Evolutionary conservation across 148 eudicot genomes (phyloP).

Genomic region (Hydrangea macrophylla): DNA sequence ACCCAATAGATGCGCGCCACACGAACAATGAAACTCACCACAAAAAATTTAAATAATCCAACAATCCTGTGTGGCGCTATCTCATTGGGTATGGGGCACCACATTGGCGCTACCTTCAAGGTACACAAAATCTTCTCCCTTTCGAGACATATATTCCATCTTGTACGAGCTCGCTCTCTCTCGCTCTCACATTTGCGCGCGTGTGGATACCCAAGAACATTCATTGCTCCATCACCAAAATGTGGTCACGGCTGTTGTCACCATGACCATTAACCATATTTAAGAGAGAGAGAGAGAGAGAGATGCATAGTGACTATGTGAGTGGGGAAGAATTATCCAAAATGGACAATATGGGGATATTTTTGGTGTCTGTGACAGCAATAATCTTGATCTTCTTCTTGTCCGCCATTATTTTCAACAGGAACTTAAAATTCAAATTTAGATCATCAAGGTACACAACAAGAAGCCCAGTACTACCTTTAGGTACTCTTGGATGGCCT

Average conservation of each 20-base stretch:
- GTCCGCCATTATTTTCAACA: not conserved
- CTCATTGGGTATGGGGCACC: too few species aligned
- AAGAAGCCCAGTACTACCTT: slow-evolving; percentile 32
- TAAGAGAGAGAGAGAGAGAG: too few species aligned
- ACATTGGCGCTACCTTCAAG: too few species aligned
- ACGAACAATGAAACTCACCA: too few species aligned
- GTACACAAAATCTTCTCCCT: too few species aligned
- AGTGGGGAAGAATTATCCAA: not conserved
- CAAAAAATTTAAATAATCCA: too few species aligned
- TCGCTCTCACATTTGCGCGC: not conserved
- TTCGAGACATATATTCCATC: too few species aligned
- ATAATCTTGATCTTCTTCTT: slow-evolving; percentile 5
- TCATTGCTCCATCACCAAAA: not conserved
- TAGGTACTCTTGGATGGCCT: slow-evolving; percentile 82
- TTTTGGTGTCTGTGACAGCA: slow-evolving; percentile 7
- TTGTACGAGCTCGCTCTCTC: slow-evolving; percentile 6
- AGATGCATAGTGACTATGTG: not conserved
- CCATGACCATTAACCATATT: not conserved
- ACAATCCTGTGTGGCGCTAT: too few species aligned
- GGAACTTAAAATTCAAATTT: not conserved
- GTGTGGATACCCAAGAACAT: slow-evolving; percentile 1
- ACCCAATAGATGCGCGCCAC: too few species aligned
- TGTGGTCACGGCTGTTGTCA: not conserved
- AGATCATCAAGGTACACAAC: slow-evolving; percentile 1
- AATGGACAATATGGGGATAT: slow-evolving; percentile 9